Evolutionary conservation across 1,284 basidiomycete genomes (phyloP).

Genomic region (Xerocomus amazonicus): DNA sequence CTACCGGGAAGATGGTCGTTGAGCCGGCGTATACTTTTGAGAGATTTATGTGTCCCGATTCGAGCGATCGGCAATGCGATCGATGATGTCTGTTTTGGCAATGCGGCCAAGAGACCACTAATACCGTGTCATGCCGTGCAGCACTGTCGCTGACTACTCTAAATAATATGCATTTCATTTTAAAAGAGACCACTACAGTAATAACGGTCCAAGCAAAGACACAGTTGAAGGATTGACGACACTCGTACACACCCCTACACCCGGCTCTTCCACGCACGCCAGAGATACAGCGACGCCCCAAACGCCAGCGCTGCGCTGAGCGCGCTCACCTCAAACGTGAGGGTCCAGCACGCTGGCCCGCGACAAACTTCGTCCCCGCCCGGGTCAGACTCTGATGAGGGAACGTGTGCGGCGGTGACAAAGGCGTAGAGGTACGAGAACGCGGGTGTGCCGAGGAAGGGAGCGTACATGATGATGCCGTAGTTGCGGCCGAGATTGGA

Average conservation of each 20-base stretch:
- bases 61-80: too few species aligned
- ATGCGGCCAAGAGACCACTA: too few species aligned
- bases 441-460: constrained; percentile 66
- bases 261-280: constrained; percentile 57
- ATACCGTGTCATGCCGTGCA: too few species aligned
- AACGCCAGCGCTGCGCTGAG: constrained; percentile 44
- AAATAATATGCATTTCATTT: too few species aligned
- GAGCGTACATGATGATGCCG: constrained; percentile 67
- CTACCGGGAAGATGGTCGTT: too few species aligned
- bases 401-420: constrained; percentile 48
- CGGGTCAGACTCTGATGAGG: constrained; percentile 8
- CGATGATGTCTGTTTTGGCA: too few species aligned
- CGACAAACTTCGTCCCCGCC: constrained; percentile 43
- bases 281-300: constrained; percentile 45
- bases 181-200: too few species aligned
- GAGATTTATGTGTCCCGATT: too few species aligned
- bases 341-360: constrained; percentile 59
- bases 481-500: constrained; percentile 71
- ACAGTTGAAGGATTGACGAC: too few species aligned
- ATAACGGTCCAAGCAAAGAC: too few species aligned
- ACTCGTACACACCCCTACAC: constrained; percentile 33
- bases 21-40: too few species aligned
- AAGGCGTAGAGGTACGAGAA: constrained; percentile 77
- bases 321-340: constrained; percentile 57
- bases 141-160: too few species aligned